Conservation (phyloP, 805 yeast species). For the Starmera caribaea region DNA sequence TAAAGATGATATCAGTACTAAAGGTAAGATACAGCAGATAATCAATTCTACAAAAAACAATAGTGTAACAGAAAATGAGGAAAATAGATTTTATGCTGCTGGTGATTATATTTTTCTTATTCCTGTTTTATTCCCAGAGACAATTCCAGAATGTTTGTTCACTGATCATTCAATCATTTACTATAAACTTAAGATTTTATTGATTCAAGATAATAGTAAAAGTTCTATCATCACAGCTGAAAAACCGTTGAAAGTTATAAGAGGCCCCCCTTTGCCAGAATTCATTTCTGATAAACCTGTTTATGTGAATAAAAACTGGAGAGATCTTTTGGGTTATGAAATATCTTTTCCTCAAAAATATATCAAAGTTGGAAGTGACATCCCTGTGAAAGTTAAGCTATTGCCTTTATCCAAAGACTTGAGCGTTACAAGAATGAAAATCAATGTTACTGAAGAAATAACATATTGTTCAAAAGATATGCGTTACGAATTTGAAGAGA, state of each 20-base stretch:
- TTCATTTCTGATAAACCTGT: conserved; percentile 54
- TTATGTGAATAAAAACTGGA: conserved; percentile 69
- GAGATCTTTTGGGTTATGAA: conserved; percentile 59
- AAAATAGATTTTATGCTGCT: conserved; percentile 29
- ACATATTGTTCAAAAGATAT: conserved; percentile 51
- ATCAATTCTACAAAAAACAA: conserved; percentile 1
- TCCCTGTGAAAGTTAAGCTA: conserved; percentile 52
- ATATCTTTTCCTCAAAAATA: conserved; percentile 63
- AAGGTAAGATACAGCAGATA: background rate
- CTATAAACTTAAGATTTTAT: conserved; percentile 32
- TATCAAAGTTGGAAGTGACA: conserved; percentile 52
- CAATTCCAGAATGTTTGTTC: conserved; percentile 50
- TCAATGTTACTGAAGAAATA: conserved; percentile 58
- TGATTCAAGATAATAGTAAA: conserved; percentile 18
- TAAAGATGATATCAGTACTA: background rate
- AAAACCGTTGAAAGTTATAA: conserved; percentile 23
- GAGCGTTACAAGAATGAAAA: conserved; percentile 49
- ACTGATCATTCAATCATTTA: conserved; percentile 38
- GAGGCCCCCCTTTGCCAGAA: conserved; percentile 31
- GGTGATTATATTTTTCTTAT: conserved; percentile 64
- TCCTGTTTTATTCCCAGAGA: conserved; percentile 52
- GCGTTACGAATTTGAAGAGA: conserved; percentile 44
- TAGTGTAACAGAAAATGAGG: conserved; percentile 10
- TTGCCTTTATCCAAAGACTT: conserved; percentile 58
- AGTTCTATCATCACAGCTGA: conserved; percentile 24